A percentile compares a stretch with the other conserved stretches of the same genome.
These are phyloP conservation scores for Microbotryomycetes sp. DNA, from an alignment of 1,284 basidiomycete genomes.

Conservation along the genomic window DNA sequence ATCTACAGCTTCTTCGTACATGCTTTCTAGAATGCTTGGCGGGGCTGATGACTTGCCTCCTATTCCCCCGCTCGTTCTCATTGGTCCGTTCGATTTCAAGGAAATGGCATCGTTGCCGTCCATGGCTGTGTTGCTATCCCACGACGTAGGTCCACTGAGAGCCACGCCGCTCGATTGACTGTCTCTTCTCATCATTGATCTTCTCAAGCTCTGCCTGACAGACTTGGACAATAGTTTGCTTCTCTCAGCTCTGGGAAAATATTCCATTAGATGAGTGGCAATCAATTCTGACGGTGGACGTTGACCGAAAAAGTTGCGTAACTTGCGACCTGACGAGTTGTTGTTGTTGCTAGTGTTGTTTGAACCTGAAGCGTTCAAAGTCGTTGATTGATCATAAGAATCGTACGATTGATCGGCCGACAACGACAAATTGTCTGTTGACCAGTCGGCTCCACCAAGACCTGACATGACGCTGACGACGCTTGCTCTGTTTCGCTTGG, in stretches of 20 bases:
- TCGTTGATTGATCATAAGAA: not conserved
- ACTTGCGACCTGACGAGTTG: conserved; percentile 42
- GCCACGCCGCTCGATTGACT: conserved; percentile 6
- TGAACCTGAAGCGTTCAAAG: conserved; percentile 40
- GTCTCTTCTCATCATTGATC: conserved; percentile 30
- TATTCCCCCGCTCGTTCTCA: not conserved
- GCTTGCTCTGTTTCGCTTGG: conserved; percentile 81
- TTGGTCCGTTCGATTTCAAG: no score
- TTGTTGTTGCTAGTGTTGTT: conserved; percentile 38
- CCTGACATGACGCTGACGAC: conserved; percentile 91
- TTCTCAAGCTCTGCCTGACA: conserved; percentile 63
- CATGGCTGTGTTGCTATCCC: not conserved
- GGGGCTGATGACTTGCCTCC: not conserved
- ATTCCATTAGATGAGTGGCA: conserved; percentile 89
- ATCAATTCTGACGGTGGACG: conserved; percentile 95
- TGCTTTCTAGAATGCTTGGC: not conserved
- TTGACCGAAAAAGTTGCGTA: conserved; percentile 97
- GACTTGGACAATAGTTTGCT: conserved; percentile 72
- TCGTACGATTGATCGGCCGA: not conserved
- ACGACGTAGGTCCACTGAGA: not conserved
- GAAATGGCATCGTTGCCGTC: no score
- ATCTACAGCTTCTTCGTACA: not conserved
- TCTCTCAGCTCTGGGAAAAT: conserved; percentile 90
- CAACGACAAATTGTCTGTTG: conserved; percentile 11
- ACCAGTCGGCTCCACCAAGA: conserved; percentile 51